A percentile compares a stretch with the other conserved stretches of the same genome.
Evolutionary conservation across 306 rosid genomes (phyloP).

Genomic region (Luffa aegyptiaca): DNA sequence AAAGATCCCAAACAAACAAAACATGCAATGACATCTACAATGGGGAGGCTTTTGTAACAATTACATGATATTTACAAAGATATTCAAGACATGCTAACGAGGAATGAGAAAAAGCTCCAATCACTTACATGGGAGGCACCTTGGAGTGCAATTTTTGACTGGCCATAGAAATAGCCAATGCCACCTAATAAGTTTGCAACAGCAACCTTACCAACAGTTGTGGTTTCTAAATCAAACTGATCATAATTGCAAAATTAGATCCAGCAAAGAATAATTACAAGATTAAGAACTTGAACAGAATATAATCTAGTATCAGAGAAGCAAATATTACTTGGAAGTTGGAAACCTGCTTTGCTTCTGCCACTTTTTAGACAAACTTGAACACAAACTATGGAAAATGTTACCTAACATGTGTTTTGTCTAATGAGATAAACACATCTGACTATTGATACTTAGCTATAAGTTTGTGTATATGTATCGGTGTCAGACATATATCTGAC

Average conservation of each 20-base stretch:
- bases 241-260: constrained; percentile 18
- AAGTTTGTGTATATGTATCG: not conserved
- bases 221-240: constrained; percentile 74
- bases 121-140: constrained; percentile 36
- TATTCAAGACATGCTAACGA: not conserved
- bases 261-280: not conserved
- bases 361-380: not conserved
- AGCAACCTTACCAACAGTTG: constrained; percentile 77
- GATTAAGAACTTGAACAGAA: constrained; percentile 8
- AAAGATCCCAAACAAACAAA: not conserved
- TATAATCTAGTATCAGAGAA: constrained; percentile 6
- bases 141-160: constrained; percentile 59
- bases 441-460: not conserved
- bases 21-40: not conserved
- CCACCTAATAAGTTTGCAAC: constrained; percentile 87
- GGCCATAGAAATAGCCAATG: constrained; percentile 92
- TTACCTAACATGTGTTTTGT: not conserved
- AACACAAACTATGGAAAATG: not conserved
- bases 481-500: not conserved
- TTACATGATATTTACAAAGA: not conserved
- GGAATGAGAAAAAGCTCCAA: not conserved
- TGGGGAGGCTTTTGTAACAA: not conserved
- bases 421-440: not conserved
- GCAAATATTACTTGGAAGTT: not conserved
- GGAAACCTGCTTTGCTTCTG: not conserved